Base-by-base conservation (phyloP, 2,329 filamentous ascomycete genomes). In the Cytospora schulzeri region DNA sequence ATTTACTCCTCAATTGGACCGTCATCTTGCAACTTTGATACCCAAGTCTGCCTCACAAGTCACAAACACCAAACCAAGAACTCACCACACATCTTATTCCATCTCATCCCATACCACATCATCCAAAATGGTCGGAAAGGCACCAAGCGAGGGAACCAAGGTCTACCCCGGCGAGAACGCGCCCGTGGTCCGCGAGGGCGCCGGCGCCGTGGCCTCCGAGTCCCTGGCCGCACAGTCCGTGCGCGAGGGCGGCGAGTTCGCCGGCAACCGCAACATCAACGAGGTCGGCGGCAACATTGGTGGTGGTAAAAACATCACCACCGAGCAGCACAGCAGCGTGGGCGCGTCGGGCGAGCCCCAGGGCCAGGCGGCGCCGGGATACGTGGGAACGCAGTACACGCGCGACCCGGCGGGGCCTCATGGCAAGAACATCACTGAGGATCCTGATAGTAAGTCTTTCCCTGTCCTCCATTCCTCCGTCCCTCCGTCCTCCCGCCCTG, bases 171-270 rank as follows among this genome's bases (percentile, higher is more conserved):
- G 81, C 62, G 68, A 75, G 65, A 76, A 83, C 55, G 80, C 69
- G 31, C 83, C 85, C 31, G 63, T 72, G 1, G 83, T 81, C 65
- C 74, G 79, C 19, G 91, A 95, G 75, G 78, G 82, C 17, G 79
- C 88, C 6, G 92, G 92, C 60, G 71, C 80, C 29, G 82, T 94
- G 1, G 78, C 83, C 53, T 79, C 83, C 17, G 90, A 90, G 76
- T 94, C 91, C 8, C 86, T 96, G 6, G 92, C 92, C 14, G 89
- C 87, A 65, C 88, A 94, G 71, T 95, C 91, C 0, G 77, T 86
- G 65, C 78, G 80, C 55, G 69, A 79, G 26, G 82, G 82, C 64
- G 91, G 90, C 68, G 78, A 75, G 15, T 92, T 91, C 70, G 78
- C 83, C 50, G 74, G 82, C 63, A 91, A 91, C 76, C 79, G 81